These are phyloP conservation scores for Candida albicans DNA, from an alignment of 1,139 yeast species.

Conservation along the genomic window DNA sequence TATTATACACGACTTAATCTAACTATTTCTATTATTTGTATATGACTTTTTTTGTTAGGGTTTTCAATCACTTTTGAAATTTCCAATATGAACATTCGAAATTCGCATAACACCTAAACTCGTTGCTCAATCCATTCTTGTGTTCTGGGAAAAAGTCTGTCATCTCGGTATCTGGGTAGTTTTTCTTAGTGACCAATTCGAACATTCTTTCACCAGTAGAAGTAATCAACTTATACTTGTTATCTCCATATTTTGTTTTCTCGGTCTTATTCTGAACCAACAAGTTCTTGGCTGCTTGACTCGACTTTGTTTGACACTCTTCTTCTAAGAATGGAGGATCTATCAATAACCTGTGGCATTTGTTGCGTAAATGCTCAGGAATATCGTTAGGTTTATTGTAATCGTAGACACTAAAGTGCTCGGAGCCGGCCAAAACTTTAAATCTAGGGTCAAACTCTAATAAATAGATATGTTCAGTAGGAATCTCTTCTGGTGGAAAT, in stretches of 20 bases:
- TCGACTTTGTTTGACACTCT: constrained; percentile 77
- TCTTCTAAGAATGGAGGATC: constrained; percentile 88
- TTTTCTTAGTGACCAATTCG: constrained; percentile 48
- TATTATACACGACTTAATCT: too few species aligned
- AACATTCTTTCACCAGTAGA: constrained; percentile 92
- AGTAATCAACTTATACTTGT: constrained; percentile 56
- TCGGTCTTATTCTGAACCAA: constrained; percentile 40
- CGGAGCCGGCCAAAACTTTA: constrained; percentile 65
- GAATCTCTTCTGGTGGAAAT: constrained; percentile 50
- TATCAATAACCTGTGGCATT: constrained; percentile 70
- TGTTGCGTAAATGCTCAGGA: constrained; percentile 57
- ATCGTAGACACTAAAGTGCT: constrained; percentile 71
- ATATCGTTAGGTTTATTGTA: constrained; percentile 66
- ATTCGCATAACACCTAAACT: constrained; percentile 81
- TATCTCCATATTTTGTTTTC: constrained; percentile 40
- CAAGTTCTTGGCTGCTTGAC: constrained; percentile 65
- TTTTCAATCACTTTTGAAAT: constrained; percentile 16
- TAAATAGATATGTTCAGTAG: constrained; percentile 68
- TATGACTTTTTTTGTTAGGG: not conserved
- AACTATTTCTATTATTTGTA: not conserved
- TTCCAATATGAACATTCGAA: constrained; percentile 53
- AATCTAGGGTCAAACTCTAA: constrained; percentile 80
- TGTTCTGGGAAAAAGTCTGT: constrained; percentile 79
- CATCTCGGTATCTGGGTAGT: constrained; percentile 62
- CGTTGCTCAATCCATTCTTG: constrained; percentile 82